Conservation (phyloP, 2,329 filamentous ascomycete genomes). For the Leptographium flavum region DNA sequence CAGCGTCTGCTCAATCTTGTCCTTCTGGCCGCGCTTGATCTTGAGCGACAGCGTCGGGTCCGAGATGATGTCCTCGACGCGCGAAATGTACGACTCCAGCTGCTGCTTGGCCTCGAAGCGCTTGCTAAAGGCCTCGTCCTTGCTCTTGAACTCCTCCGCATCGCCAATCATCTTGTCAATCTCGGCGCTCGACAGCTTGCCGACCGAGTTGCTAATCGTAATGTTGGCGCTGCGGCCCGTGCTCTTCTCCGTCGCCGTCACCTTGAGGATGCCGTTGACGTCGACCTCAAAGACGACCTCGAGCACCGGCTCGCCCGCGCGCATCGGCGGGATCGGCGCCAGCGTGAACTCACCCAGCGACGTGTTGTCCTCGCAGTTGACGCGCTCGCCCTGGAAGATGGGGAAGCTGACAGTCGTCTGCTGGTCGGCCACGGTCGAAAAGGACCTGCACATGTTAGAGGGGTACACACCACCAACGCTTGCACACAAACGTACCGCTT, state of each 20-base stretch:
- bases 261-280: conserved; percentile 99
- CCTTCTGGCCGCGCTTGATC: conserved; percentile 98
- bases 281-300: conserved; percentile 99
- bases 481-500: conserved; percentile 33
- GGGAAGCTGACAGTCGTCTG: conserved; percentile 83
- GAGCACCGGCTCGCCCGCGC: conserved; percentile 87
- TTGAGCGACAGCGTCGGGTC: conserved; percentile 93
- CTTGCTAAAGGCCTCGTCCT: conserved; percentile 98
- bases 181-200: conserved; percentile 86
- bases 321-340: conserved; percentile 75
- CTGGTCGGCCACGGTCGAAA: conserved; percentile 53
- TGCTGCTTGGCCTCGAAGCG: conserved; percentile 98
- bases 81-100: conserved; percentile 96
- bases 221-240: conserved; percentile 98
- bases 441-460: not conserved
- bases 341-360: conserved; percentile 95
- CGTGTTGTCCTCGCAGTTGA: conserved; percentile 97
- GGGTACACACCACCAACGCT: not conserved
- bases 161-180: conserved; percentile 98
- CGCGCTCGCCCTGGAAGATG: conserved; percentile 89
- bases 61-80: conserved; percentile 96
- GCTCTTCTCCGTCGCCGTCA: conserved; percentile 97
- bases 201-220: conserved; percentile 98
- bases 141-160: conserved; percentile 96
- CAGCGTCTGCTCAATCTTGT: conserved; percentile 96